Conservation (phyloP, 2,329 filamentous ascomycete genomes). For the Paecilomyces fulvus region DNA sequence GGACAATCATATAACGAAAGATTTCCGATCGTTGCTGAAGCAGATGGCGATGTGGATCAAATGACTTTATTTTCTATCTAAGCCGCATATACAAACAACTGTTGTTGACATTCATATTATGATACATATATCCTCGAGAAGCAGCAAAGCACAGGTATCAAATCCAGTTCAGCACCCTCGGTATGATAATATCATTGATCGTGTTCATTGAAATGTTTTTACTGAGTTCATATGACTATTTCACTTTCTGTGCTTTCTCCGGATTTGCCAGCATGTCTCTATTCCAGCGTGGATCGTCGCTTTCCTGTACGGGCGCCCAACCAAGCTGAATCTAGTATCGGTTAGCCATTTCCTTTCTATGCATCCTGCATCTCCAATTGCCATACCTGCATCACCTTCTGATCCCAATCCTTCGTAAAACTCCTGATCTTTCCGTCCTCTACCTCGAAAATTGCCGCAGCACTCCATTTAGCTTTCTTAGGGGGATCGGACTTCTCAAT, state of each 20-base stretch:
- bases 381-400: constrained; percentile 16
- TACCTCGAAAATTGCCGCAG: constrained; percentile 32
- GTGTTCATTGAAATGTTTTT: not conserved
- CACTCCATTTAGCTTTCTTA: constrained; percentile 27
- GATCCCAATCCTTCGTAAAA: constrained; percentile 33
- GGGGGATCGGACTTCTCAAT: constrained; percentile 20
- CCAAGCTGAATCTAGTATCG: constrained; percentile 12
- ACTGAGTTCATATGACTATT: not conserved
- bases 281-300: constrained; percentile 14
- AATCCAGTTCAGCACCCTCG: not conserved
- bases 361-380: not conserved
- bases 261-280: constrained; percentile 10
- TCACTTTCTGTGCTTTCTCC: constrained; percentile 7
- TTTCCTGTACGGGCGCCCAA: constrained; percentile 13
- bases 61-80: no score
- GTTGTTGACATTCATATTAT: no score
- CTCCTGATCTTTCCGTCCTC: constrained; percentile 26
- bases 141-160: not conserved
- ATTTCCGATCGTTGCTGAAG: no score
- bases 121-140: no score
- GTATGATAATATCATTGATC: not conserved
- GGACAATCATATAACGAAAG: not conserved
- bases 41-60: no score
- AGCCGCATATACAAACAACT: no score
- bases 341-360: not conserved